These are phyloP conservation scores for Xylaria sp. DNA, from an alignment of 2,329 filamentous ascomycete species.

Conservation along the genomic window DNA sequence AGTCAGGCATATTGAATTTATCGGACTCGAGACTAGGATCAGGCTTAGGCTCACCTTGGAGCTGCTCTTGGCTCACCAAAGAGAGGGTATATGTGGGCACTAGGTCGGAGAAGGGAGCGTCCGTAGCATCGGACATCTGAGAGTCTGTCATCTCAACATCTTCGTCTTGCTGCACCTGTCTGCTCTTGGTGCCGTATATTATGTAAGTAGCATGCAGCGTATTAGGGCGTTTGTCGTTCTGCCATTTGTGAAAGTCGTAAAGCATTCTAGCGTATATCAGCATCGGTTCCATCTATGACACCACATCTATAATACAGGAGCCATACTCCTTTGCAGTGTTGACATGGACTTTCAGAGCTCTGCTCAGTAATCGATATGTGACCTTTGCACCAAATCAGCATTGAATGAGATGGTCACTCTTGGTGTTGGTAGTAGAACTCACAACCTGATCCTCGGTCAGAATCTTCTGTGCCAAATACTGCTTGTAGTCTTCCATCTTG, in stretches of 20 bases:
- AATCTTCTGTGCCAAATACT: slow-evolving; percentile 79
- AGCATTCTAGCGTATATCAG: slow-evolving; percentile 72
- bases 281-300: slow-evolving; percentile 22
- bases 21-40: background rate
- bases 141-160: slow-evolving; percentile 79
- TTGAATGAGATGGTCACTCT: background rate
- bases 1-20: slow-evolving; percentile 11
- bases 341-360: slow-evolving; percentile 84
- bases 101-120: slow-evolving; percentile 57
- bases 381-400: slow-evolving; percentile 65
- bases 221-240: slow-evolving; percentile 78
- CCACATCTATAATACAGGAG: slow-evolving; percentile 28
- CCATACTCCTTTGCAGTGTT: slow-evolving; percentile 88
- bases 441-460: slow-evolving; percentile 81
- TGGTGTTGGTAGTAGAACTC: slow-evolving; percentile 48
- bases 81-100: slow-evolving; percentile 69
- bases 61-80: slow-evolving; percentile 76
- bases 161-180: slow-evolving; percentile 60
- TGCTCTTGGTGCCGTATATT: slow-evolving; percentile 74
- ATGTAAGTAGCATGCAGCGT: slow-evolving; percentile 94
- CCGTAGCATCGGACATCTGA: slow-evolving; percentile 60
- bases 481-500: slow-evolving; percentile 71
- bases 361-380: slow-evolving; percentile 86
- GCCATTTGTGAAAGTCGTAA: slow-evolving; percentile 82
- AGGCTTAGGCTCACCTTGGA: slow-evolving; percentile 67